Percentiles rank a stretch among this genome's conserved stretches.
Conservation (phyloP, 495 filamentous ascomycete genomes). For the Neurospora sp. region DNA sequence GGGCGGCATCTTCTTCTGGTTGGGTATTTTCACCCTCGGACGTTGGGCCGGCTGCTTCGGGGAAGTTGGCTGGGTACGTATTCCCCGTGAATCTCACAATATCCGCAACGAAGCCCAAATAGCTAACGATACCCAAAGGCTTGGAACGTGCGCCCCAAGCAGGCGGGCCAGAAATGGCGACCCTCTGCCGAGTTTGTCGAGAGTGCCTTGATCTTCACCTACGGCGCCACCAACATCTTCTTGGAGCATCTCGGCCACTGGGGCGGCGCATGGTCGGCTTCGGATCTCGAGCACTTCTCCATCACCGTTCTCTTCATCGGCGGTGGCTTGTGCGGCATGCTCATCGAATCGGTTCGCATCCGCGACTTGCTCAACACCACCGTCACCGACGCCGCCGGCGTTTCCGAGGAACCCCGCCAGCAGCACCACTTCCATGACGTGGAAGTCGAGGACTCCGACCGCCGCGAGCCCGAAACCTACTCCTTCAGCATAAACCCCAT, state of each 20-base stretch:
- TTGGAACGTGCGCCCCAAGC: conserved; percentile 77
- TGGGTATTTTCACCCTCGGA: conserved; percentile 78
- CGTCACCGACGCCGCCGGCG: conserved; percentile 27
- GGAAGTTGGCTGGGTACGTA: conserved; percentile 72
- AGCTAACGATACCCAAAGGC: conserved; percentile 35
- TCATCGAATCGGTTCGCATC: conserved; percentile 70
- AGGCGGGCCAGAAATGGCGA: conserved; percentile 51
- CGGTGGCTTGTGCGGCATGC: conserved; percentile 89
- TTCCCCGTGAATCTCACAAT: not conserved
- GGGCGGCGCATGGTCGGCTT: conserved; percentile 60
- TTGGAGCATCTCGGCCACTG: conserved; percentile 74
- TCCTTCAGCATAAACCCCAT: conserved; percentile 78
- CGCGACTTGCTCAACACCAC: conserved; percentile 62
- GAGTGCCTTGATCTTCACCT: conserved; percentile 77
- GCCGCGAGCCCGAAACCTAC: conserved; percentile 56
- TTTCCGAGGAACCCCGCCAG: conserved; percentile 6
- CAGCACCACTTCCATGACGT: conserved; percentile 27
- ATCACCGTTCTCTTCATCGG: conserved; percentile 94
- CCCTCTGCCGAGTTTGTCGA: conserved; percentile 83
- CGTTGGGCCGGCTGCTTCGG: conserved; percentile 87
- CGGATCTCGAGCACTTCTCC: conserved; percentile 85
- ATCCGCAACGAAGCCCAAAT: not conserved
- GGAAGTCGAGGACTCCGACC: conserved; percentile 32
- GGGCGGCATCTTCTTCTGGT: conserved; percentile 95
- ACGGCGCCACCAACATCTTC: conserved; percentile 85